Evolutionary conservation across 1,284 basidiomycete species (phyloP).

Genomic region (Apiotrichum gracile): DNA sequence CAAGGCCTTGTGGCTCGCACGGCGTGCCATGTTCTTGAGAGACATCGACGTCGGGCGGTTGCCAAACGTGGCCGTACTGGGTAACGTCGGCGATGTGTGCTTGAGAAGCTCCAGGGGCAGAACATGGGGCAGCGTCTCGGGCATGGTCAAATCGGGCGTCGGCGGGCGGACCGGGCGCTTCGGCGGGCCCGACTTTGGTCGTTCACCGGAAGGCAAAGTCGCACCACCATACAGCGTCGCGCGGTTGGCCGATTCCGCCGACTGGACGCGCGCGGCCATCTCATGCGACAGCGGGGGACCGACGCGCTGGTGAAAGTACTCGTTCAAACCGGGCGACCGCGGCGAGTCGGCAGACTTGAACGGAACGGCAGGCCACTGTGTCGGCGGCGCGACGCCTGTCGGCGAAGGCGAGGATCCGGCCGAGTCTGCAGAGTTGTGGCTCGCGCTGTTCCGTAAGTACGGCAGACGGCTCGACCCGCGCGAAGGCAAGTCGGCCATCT

Average conservation of each 20-base stretch:
- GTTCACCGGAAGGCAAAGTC: background rate
- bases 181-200: background rate
- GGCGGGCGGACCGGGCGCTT: constrained; percentile 13
- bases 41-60: constrained; percentile 5
- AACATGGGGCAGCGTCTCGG: constrained; percentile 1
- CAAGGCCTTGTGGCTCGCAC: background rate
- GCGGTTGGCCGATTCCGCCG: background rate
- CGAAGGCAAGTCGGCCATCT: constrained; percentile 2
- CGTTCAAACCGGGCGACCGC: constrained; percentile 3
- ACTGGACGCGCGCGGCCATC: background rate
- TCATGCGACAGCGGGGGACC: background rate
- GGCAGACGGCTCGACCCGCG: constrained; percentile 10
- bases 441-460: background rate
- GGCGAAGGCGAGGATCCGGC: background rate
- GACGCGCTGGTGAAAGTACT: background rate
- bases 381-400: background rate
- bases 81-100: background rate
- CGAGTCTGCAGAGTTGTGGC: background rate
- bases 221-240: background rate
- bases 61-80: background rate
- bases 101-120: constrained; percentile 10
- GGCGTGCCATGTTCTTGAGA: background rate
- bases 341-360: constrained; percentile 14
- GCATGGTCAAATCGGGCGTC: constrained; percentile 14
- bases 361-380: constrained; percentile 23